Evolutionary conservation across 164 flowering plant species (phyloP).

Genomic region (Brasenia schreberi): DNA sequence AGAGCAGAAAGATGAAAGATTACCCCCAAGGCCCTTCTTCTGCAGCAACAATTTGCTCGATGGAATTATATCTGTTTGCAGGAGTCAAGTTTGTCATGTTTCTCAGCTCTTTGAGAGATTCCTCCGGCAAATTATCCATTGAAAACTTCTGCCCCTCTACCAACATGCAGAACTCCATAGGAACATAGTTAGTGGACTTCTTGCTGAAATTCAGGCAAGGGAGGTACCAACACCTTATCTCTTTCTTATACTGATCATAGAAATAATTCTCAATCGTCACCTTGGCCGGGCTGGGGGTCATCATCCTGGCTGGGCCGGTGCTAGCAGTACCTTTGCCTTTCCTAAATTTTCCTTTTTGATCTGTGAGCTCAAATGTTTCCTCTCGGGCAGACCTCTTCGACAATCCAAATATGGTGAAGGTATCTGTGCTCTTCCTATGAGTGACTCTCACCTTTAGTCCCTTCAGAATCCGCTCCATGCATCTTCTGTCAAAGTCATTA

Average conservation of each 20-base stretch:
- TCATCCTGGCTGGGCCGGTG: slow-evolving; percentile 18
- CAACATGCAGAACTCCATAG: slow-evolving; percentile 69
- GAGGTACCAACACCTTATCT: slow-evolving; percentile 24
- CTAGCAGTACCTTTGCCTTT: neutral
- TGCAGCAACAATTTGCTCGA: slow-evolving; percentile 26
- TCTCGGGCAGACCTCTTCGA: slow-evolving; percentile 15
- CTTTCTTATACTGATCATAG: slow-evolving; percentile 24
- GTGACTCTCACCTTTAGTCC: slow-evolving; percentile 49
- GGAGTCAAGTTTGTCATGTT: slow-evolving; percentile 23
- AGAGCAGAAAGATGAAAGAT: slow-evolving; percentile 10
- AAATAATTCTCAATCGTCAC: slow-evolving; percentile 35
- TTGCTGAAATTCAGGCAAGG: slow-evolving; percentile 66
- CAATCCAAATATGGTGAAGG: slow-evolving; percentile 33
- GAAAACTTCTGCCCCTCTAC: slow-evolving; percentile 59
- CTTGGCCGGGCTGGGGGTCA: slow-evolving; percentile 18
- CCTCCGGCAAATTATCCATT: slow-evolving; percentile 30
- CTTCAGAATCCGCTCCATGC: slow-evolving; percentile 21
- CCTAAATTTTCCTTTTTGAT: neutral
- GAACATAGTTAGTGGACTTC: slow-evolving; percentile 34
- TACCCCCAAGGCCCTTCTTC: slow-evolving; percentile 62
- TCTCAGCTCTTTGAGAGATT: slow-evolving; percentile 19
- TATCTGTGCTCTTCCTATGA: slow-evolving; percentile 50
- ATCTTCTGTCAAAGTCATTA: neutral
- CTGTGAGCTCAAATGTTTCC: neutral
- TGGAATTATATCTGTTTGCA: slow-evolving; percentile 20